phyloP scores from a whole-genome alignment of 257 asterid species.

The Fraxinus americana region DNA sequence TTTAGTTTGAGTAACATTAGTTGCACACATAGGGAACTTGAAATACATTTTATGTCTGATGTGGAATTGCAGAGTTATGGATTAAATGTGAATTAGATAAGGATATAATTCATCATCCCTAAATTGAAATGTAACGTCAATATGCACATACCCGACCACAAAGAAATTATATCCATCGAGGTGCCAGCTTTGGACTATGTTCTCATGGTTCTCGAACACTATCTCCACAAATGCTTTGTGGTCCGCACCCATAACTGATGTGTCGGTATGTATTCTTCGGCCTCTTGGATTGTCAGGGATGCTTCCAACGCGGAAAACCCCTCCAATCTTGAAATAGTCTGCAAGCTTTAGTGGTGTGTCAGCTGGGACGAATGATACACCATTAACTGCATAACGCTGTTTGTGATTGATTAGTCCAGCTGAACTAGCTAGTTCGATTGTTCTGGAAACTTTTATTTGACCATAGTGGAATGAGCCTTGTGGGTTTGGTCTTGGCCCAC shows the following conservation, averaged over 20 bases:
- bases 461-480: constrained; percentile 92
- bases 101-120: not conserved
- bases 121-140: not conserved
- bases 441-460: constrained; percentile 46
- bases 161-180: constrained; percentile 79
- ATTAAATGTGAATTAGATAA: not conserved
- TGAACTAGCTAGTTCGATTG: constrained; percentile 41
- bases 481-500: constrained; percentile 85
- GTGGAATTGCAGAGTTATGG: not conserved
- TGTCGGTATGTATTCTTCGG: constrained; percentile 35
- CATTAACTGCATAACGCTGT: constrained; percentile 65
- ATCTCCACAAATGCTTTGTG: constrained; percentile 62
- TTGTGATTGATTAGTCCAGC: constrained; percentile 39
- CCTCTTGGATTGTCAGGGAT: constrained; percentile 45
- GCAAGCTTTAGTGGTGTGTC: constrained; percentile 82
- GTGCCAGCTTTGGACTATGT: constrained; percentile 61
- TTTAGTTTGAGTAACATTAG: not conserved
- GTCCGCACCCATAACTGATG: constrained; percentile 68
- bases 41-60: no score
- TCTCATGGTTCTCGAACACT: constrained; percentile 65
- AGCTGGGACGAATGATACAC: constrained; percentile 56
- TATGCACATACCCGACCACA: constrained; percentile 55
- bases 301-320: constrained; percentile 64
- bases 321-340: constrained; percentile 58
- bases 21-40: not conserved